Base-by-base conservation (phyloP, 768 basidiomycete genomes). In the Lactarius evosmus region DNA sequence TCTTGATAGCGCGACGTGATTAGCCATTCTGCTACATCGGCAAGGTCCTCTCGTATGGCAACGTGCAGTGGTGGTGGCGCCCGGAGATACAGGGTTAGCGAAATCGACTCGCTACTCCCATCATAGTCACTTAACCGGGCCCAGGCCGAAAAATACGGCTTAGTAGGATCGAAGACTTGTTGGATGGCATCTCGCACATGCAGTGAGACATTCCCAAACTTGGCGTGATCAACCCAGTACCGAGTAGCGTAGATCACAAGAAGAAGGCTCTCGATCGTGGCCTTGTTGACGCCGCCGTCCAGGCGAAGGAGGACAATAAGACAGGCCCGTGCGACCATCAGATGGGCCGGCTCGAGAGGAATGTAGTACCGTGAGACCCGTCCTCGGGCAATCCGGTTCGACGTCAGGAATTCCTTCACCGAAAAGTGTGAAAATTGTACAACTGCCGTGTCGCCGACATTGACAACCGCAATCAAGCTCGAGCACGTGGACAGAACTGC, bases 401-500 rank as follows among this genome's bases (percentile, higher is more conserved):
- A 61, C 4, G 40, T 38, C 34, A 53, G 33, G 40, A 29, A 40
- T n/a, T n/a, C n/a, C n/a, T n/a, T n/a, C n/a, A n/a, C n/a, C n/a
- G n/a, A n/a, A n/a, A n/a, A n/a, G n/a, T n/a, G n/a, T n/a, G n/a
- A n/a, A n/a, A n/a, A n/a, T n/a, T n/a, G n/a, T n/a, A n/a, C n/a
- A n/a, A n/a, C 27, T 61, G 50, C 51, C 40, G 29, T 17, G 19
- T 29, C 29, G 6, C 9, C 12, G 14, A 9, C 22, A 14, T 53
- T 3, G n/a, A 61, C 38, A 2, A 41, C 7, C 0, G 38, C 1
- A 7, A 61, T 54, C 30, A 61, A 16, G n/a, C 52, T 61, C 7
- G 60, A 53, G 33, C 60, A 61, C 0, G 53, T 61, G 25, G 38
- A n/a, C n/a, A n/a, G n/a, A n/a, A n/a, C n/a, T n/a, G n/a, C n/a